A percentile compares a stretch with the other conserved stretches of the same genome.
Conservation (phyloP, 768 basidiomycete genomes). For the Candolleomyces eurysporus region DNA sequence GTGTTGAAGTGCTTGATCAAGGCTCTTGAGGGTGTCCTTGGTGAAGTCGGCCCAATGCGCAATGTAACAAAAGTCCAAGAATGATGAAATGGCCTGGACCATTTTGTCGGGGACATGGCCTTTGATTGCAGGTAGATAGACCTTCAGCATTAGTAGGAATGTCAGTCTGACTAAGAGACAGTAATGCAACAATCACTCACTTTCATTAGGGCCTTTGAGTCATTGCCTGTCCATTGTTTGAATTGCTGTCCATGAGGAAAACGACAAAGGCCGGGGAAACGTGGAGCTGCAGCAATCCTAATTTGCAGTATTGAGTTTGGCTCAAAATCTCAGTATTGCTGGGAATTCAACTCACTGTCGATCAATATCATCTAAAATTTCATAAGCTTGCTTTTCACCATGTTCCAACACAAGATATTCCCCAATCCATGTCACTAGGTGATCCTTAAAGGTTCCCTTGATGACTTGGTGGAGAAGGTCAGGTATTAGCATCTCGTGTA, state of each 20-base stretch:
- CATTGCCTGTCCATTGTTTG: constrained; percentile 35
- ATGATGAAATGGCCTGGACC: constrained; percentile 18
- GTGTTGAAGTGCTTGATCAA: constrained; percentile 16
- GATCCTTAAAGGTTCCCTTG: too few species aligned
- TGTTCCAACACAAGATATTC: constrained; percentile 4
- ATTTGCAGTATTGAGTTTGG: too few species aligned
- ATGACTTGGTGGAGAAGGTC: too few species aligned
- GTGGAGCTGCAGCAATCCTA: constrained; percentile 20
- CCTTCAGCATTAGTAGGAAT: constrained; percentile 7
- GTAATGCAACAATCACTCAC: constrained; percentile 15
- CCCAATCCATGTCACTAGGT: constrained; percentile 8
- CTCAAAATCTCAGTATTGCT: too few species aligned
- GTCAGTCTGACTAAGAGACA: background rate
- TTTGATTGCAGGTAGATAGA: constrained; percentile 20
- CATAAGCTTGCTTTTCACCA: background rate
- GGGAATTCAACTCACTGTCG: background rate
- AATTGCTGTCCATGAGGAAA: constrained; percentile 27
- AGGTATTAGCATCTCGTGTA: too few species aligned
- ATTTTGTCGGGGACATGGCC: constrained; percentile 16
- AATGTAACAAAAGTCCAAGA: constrained; percentile 36
- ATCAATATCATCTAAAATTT: constrained; percentile 3
- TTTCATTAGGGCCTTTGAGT: constrained; percentile 38
- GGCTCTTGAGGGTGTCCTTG: constrained; percentile 5
- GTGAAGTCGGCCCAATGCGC: constrained; percentile 13
- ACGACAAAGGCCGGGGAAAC: constrained; percentile 17